Evolutionary conservation across 306 rosid species (phyloP), one percentile per base, ranked within the genome.

Genomic region (Prunus padus): DNA sequence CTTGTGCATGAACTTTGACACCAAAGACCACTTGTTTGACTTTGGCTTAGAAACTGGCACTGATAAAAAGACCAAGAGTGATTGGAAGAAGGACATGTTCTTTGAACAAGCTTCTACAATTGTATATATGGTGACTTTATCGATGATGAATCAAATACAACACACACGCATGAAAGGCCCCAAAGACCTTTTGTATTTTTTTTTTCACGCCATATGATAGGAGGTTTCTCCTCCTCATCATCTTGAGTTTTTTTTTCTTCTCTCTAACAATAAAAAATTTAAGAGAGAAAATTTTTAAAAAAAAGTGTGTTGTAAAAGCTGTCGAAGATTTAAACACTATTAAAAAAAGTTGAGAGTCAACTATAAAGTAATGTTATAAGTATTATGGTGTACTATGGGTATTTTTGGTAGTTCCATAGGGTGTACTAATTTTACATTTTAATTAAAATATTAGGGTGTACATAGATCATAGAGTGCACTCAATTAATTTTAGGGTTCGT

Each of bases 101-200:
- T 46, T 55, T 14, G 23, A 56, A 51, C 77, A 77, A 14, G 75
- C 79, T 74, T 84, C 78, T 51, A n/a, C n/a, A n/a, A n/a, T 26
- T 26, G 28, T 26, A 26, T 2, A 26, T 26, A 26, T 26, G 28
- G 28, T 26, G 28, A 26, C 25, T 77, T 18, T 72, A 82, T 86
- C 76, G 76, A 78, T 85, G 45, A 68, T 76, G 85, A 84, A 85
- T 77, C 83, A 83, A 83, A 83, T 86, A 91, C 93, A 74, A 79
- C 56, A 84, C 28, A 76, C 90, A 87, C 85, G 60, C 90, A 73
- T 25, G 57, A 79, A 89, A 85, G 96, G 97, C 96, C 94, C 97
- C 96, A 90, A 86, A 90, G 93, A 86, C 97, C 90, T n/a, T n/a
- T n/a, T n/a, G n/a, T n/a, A n/a, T n/a, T n/a, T n/a, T n/a, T n/a